Evolutionary conservation across 257 asterid species (phyloP).

Genomic region (Cynanchum wilfordii): DNA sequence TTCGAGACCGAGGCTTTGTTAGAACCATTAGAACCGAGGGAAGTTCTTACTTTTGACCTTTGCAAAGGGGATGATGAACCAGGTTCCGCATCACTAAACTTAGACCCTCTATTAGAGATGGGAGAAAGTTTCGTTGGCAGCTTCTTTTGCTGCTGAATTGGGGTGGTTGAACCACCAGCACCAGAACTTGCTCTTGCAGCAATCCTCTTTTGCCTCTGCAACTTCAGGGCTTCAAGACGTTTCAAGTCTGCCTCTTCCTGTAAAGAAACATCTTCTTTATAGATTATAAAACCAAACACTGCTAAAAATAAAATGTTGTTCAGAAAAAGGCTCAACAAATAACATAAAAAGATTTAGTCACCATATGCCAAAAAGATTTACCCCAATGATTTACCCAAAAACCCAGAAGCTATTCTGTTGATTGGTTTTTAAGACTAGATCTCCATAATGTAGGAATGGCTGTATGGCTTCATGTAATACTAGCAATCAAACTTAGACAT

Average conservation of each 20-base stretch:
- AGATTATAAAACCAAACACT: not conserved
- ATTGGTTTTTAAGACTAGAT: not conserved
- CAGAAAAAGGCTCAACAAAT: not conserved
- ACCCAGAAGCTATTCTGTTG: not conserved
- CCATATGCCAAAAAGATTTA: not conserved
- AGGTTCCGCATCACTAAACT: constrained; percentile 85
- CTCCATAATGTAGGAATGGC: not conserved
- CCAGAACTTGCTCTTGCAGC: constrained; percentile 57
- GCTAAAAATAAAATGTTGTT: not conserved
- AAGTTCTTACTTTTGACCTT: constrained; percentile 72
- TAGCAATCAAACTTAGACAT: not conserved
- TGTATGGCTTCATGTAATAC: not conserved
- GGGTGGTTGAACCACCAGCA: constrained; percentile 37
- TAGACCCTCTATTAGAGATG: constrained; percentile 61
- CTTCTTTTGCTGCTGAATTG: constrained; percentile 42
- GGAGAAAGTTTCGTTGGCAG: constrained; percentile 61
- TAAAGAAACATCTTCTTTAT: constrained; percentile 10
- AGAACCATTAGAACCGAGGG: constrained; percentile 43
- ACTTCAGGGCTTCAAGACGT: constrained; percentile 73
- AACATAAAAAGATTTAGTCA: not conserved
- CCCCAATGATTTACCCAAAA: not conserved
- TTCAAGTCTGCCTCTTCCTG: constrained; percentile 76
- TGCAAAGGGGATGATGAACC: constrained; percentile 88
- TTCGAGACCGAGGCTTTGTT: constrained; percentile 39
- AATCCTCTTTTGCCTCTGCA: constrained; percentile 81